A percentile compares a stretch with the other conserved stretches of the same genome.
Evolutionary conservation across 129 eudicot species (phyloP).

Genomic region (Glebionis coronaria): DNA sequence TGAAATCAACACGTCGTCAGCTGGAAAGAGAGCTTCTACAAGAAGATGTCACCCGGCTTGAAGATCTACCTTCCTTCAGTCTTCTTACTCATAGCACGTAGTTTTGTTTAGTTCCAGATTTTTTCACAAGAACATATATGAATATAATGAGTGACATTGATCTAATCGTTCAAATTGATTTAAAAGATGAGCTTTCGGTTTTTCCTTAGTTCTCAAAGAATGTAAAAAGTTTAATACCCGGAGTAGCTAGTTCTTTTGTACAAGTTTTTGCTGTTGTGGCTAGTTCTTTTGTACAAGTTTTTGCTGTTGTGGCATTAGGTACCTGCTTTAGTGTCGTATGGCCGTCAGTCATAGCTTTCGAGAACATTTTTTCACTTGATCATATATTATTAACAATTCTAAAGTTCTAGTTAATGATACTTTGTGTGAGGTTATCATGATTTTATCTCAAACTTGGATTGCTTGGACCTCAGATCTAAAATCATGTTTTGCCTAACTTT

Average conservation of each 20-base stretch:
- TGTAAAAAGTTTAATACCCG: not conserved
- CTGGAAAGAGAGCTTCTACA: slow-evolving; percentile 88
- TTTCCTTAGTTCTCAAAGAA: slow-evolving; percentile 4
- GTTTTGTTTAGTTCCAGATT: slow-evolving; percentile 3
- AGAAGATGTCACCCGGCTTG: slow-evolving; percentile 71
- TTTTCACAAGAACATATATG: slow-evolving; percentile 1
- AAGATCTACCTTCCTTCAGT: slow-evolving; percentile 84
- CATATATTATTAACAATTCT: too few species aligned
- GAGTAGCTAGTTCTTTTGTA: not conserved
- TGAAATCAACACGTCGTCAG: slow-evolving; percentile 97
- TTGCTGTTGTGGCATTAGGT: too few species aligned
- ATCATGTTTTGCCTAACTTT: too few species aligned
- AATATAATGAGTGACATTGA: slow-evolving; percentile 9
- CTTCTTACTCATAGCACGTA: slow-evolving; percentile 53
- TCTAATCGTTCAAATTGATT: slow-evolving; percentile 1
- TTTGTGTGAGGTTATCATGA: too few species aligned
- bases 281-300: too few species aligned
- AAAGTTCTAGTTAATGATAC: too few species aligned
- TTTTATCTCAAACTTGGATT: too few species aligned
- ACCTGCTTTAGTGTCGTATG: too few species aligned
- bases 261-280: not conserved
- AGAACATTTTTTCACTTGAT: too few species aligned
- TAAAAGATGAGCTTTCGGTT: slow-evolving; percentile 13
- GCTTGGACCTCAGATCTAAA: too few species aligned
- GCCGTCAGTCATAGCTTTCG: too few species aligned